A percentile compares a stretch with the other conserved stretches of the same genome.
phyloP scores from a whole-genome alignment of 345 rosid species.

The Angophora floribunda region DNA sequence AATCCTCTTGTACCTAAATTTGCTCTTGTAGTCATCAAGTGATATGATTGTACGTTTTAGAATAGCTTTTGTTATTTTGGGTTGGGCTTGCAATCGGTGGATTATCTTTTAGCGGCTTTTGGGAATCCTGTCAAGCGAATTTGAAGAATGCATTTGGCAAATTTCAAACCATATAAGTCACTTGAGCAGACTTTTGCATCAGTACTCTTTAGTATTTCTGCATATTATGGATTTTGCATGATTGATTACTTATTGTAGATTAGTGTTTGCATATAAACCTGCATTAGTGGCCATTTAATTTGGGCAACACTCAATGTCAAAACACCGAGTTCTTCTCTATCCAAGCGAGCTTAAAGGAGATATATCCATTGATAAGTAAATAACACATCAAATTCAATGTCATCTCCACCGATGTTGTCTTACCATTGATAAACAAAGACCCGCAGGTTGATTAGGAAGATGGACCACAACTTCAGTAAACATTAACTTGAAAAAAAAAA shows the following conservation, averaged over 20 bases:
- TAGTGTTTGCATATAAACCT: not conserved
- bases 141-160: not conserved
- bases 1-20: not conserved
- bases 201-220: not conserved
- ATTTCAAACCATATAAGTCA: not conserved
- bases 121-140: not conserved
- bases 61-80: not conserved
- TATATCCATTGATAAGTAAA: not conserved
- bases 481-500: not conserved
- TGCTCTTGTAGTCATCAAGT: not conserved
- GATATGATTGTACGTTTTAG: not conserved
- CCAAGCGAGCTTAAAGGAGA: not conserved
- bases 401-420: not conserved
- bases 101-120: not conserved
- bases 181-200: not conserved
- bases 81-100: not conserved
- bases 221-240: not conserved
- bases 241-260: not conserved
- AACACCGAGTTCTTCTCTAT: not conserved
- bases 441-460: not conserved
- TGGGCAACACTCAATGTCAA: not conserved
- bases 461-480: not conserved
- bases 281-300: not conserved
- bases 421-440: not conserved
- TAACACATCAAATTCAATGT: not conserved